Evolutionary conservation across 2,329 filamentous ascomycete species (phyloP).

Genomic region (Aspergillus sp.): DNA sequence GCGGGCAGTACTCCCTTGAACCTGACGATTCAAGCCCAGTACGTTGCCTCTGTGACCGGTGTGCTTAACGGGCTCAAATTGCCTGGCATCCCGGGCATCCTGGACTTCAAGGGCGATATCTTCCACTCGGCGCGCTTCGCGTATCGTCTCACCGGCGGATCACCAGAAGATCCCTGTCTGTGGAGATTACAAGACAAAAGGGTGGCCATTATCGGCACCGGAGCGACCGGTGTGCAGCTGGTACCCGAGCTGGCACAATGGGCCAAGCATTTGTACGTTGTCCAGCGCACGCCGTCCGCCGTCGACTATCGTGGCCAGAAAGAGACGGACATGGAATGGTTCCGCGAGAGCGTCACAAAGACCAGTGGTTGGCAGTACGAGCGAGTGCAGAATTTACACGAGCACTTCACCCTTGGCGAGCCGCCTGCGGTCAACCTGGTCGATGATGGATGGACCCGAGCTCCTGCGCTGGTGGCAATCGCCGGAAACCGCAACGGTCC

Average conservation of each 20-base stretch:
- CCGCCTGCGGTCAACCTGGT: conserved; percentile 19
- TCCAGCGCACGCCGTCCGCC: conserved; percentile 43
- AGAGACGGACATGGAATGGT: conserved; percentile 16
- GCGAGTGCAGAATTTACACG: conserved; percentile 27
- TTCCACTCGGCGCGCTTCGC: conserved; percentile 29
- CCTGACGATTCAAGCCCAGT: no score
- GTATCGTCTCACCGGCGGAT: conserved; percentile 10
- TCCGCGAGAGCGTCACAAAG: neutral
- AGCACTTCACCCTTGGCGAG: conserved; percentile 16
- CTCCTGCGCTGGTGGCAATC: conserved; percentile 11
- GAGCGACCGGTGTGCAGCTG: conserved; percentile 43
- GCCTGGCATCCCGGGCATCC: conserved; percentile 22
- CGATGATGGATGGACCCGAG: conserved; percentile 26
- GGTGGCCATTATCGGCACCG: conserved; percentile 47
- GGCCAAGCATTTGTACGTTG: conserved; percentile 33
- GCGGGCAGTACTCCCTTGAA: no score
- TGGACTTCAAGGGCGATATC: conserved; percentile 18
- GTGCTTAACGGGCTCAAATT: conserved; percentile 19
- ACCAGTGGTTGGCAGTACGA: conserved; percentile 24
- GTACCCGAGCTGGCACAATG: conserved; percentile 41
- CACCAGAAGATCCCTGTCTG: neutral
- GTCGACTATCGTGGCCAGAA: conserved; percentile 34
- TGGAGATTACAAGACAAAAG: conserved; percentile 28
- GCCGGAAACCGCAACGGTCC: conserved; percentile 3
- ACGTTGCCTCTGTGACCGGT: no score